Conservation (phyloP, 805 yeast species). For the Komagataella kurtzmanii region DNA sequence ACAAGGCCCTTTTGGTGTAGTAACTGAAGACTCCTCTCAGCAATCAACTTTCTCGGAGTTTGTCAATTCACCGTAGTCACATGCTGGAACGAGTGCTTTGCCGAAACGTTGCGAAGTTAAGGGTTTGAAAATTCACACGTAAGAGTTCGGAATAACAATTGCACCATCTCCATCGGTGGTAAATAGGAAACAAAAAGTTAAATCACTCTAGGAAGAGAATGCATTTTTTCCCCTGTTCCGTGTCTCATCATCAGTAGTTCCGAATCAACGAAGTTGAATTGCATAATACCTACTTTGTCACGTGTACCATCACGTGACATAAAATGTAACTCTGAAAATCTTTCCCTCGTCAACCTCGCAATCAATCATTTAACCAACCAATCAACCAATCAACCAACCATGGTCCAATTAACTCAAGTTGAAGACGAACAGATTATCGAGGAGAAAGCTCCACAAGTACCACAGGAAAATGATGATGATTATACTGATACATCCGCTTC, state of each 20-base stretch:
- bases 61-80: not conserved
- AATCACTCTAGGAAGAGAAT: not conserved
- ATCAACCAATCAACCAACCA: slow-evolving; percentile 13
- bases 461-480: slow-evolving; percentile 22
- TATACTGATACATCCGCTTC: slow-evolving; percentile 19
- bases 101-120: not conserved
- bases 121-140: not conserved
- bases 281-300: not conserved
- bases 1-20: too few relatives aligned
- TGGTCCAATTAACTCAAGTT: slow-evolving; percentile 70
- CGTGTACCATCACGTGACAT: not conserved
- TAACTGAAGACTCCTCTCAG: too few relatives aligned
- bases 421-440: slow-evolving; percentile 38
- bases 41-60: not conserved
- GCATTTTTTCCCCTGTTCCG: not conserved
- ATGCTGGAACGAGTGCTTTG: not conserved
- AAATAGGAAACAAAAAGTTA: not conserved
- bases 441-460: slow-evolving; percentile 15
- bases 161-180: not conserved
- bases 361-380: not conserved
- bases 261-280: too few relatives aligned
- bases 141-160: not conserved
- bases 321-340: not conserved
- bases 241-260: not conserved
- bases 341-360: not conserved